Evolutionary conservation across 1,139 yeast genomes (phyloP).

Genomic region (Magnusiomyces paraingens): DNA sequence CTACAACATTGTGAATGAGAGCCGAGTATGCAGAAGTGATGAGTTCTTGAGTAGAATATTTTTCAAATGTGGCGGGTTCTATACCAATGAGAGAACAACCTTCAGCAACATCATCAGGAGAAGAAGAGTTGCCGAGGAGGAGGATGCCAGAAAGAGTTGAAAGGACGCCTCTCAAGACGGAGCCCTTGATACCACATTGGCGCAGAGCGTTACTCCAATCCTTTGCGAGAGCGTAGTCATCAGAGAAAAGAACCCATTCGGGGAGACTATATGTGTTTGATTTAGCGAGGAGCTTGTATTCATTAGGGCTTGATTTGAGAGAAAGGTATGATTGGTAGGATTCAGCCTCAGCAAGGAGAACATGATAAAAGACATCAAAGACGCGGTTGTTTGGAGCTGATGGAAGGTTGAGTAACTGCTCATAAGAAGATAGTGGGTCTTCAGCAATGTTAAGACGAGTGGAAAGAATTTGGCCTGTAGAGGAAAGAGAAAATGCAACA

Average conservation of each 20-base stretch:
- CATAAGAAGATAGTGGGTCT: constrained; percentile 28
- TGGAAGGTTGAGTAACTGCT: constrained; percentile 32
- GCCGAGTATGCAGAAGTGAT: constrained; percentile 32
- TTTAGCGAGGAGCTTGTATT: constrained; percentile 30
- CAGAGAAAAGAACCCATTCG: constrained; percentile 34
- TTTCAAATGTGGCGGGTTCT: constrained; percentile 28
- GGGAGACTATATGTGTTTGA: constrained; percentile 33
- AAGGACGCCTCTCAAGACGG: constrained; percentile 31
- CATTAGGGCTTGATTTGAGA: constrained; percentile 29
- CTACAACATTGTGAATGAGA: constrained; percentile 31
- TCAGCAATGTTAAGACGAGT: constrained; percentile 31
- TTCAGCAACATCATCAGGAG: constrained; percentile 33
- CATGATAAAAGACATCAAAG: constrained; percentile 37
- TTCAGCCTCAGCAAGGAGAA: constrained; percentile 32
- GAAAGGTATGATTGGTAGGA: constrained; percentile 30
- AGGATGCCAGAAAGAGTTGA: constrained; percentile 36
- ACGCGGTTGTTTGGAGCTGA: constrained; percentile 26
- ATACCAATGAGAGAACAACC: constrained; percentile 38
- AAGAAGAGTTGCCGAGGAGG: constrained; percentile 32
- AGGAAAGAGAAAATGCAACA: constrained; percentile 29
- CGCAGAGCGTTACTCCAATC: constrained; percentile 38
- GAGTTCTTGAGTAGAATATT: constrained; percentile 30
- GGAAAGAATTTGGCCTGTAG: constrained; percentile 32
- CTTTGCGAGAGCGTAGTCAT: constrained; percentile 35
- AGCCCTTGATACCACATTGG: constrained; percentile 33